These are phyloP conservation scores for Salix viminalis DNA, from an alignment of 345 rosid species.

Conservation along the genomic window DNA sequence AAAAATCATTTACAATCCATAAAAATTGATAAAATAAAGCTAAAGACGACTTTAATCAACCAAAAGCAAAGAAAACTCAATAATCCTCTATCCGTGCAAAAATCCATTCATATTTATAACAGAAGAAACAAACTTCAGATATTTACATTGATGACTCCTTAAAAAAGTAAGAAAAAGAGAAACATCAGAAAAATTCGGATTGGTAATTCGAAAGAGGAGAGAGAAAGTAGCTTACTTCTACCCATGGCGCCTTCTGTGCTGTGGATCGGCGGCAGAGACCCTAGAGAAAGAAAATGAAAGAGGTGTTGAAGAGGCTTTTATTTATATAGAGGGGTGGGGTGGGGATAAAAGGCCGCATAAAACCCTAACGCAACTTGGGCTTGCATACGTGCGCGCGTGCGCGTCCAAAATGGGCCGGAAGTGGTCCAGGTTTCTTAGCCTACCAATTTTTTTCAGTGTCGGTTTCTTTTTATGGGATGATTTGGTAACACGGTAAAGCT, in stretches of 20 bases:
- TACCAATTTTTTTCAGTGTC: neutral
- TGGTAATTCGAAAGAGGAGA: neutral
- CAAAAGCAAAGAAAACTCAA: neutral
- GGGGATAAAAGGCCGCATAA: neutral
- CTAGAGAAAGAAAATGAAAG: neutral
- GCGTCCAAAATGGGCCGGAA: conserved; percentile 3
- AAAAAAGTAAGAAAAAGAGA: neutral
- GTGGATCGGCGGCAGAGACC: neutral
- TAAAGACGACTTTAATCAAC: neutral
- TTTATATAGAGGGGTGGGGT: neutral
- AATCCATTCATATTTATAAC: too few relatives aligned
- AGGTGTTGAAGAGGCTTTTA: neutral
- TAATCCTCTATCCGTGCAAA: too few relatives aligned
- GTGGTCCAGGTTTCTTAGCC: neutral
- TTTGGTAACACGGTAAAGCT: too few relatives aligned
- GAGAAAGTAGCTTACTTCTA: conserved; percentile 33
- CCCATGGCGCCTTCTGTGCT: conserved; percentile 40
- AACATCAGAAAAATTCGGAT: too few relatives aligned
- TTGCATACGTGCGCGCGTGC: conserved; percentile 13
- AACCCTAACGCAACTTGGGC: conserved; percentile 11
- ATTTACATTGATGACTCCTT: neutral
- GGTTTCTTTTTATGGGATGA: neutral
- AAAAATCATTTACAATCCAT: neutral
- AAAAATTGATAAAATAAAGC: neutral
- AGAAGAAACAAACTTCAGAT: too few relatives aligned